phyloP scores from a whole-genome alignment of 192 early-diverging fungal species.

The Entrophospora sp. region DNA sequence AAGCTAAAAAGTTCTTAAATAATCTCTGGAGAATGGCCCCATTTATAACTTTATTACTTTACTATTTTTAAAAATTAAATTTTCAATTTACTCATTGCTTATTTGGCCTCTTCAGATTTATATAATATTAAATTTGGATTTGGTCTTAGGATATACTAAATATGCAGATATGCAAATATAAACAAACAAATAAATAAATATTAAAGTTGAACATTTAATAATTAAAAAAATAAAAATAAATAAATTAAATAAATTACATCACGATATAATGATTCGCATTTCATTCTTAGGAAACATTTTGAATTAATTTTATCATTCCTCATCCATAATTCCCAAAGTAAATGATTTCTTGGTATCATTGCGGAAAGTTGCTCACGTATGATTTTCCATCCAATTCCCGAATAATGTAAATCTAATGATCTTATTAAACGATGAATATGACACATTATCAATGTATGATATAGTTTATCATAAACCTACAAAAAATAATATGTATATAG shows the following conservation, averaged over 20 bases:
- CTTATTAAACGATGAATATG: constrained; percentile 54
- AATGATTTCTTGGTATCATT: constrained; percentile 36
- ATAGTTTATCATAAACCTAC: constrained; percentile 47
- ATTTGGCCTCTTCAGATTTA: neutral
- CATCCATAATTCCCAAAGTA: constrained; percentile 40
- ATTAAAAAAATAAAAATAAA: neutral
- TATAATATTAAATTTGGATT: constrained; percentile 31
- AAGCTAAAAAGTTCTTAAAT: too few relatives aligned
- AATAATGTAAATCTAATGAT: constrained; percentile 47
- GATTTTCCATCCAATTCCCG: constrained; percentile 49
- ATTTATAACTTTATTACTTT: too few relatives aligned
- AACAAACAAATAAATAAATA: neutral
- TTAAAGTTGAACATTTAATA: neutral
- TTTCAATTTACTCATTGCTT: too few relatives aligned
- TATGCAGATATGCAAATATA: neutral
- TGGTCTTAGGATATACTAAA: constrained; percentile 28
- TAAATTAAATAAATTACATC: constrained; percentile 34
- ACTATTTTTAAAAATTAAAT: too few relatives aligned
- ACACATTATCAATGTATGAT: constrained; percentile 53
- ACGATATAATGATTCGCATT: constrained; percentile 56
- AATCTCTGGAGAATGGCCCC: too few relatives aligned
- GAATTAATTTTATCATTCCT: constrained; percentile 31
- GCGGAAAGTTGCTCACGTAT: constrained; percentile 39
- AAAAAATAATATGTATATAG: too few relatives aligned
- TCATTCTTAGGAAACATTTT: constrained; percentile 61